Evolutionary conservation across 108 stramenopile species (phyloP).

Genomic region (Conticribra weissflogii): DNA sequence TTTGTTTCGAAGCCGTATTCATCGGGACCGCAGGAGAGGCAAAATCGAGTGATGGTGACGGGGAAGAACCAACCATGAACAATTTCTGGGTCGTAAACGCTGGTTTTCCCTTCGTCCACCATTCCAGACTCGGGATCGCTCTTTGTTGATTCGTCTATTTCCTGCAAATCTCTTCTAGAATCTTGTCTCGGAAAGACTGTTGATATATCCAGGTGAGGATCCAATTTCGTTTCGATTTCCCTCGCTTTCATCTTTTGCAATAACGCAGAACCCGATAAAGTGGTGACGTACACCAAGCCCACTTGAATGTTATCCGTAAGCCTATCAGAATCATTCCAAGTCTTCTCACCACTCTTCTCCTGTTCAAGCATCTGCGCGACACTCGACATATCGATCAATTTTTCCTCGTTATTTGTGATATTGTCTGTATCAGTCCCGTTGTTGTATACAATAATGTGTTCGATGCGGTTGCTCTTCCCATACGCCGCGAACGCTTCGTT

Average conservation of each 20-base stretch:
- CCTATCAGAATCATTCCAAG: background rate
- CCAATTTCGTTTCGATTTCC: constrained; percentile 1
- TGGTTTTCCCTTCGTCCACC: background rate
- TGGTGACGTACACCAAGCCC: constrained; percentile 28
- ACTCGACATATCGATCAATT: constrained; percentile 30
- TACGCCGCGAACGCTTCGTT: constrained; percentile 24
- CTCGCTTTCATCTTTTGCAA: constrained; percentile 18
- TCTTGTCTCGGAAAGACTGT: background rate
- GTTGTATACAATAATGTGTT: constrained; percentile 38
- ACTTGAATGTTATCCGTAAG: constrained; percentile 7
- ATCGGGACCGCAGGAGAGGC: constrained; percentile 30
- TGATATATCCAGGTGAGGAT: constrained; percentile 24
- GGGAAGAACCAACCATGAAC: constrained; percentile 42
- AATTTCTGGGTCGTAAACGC: constrained; percentile 4
- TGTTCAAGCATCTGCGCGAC: background rate
- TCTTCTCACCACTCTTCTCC: background rate
- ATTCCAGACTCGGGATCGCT: constrained; percentile 18
- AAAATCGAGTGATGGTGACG: constrained; percentile 36
- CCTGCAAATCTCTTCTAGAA: background rate
- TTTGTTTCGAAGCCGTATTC: too few relatives aligned
- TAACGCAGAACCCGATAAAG: constrained; percentile 29
- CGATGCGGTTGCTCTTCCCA: constrained; percentile 31
- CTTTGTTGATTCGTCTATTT: constrained; percentile 14
- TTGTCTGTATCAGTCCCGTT: constrained; percentile 23
- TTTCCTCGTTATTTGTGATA: constrained; percentile 7